Conservation (phyloP, 2,329 filamentous ascomycete genomes). For the Fusarium fracticaudum region DNA sequence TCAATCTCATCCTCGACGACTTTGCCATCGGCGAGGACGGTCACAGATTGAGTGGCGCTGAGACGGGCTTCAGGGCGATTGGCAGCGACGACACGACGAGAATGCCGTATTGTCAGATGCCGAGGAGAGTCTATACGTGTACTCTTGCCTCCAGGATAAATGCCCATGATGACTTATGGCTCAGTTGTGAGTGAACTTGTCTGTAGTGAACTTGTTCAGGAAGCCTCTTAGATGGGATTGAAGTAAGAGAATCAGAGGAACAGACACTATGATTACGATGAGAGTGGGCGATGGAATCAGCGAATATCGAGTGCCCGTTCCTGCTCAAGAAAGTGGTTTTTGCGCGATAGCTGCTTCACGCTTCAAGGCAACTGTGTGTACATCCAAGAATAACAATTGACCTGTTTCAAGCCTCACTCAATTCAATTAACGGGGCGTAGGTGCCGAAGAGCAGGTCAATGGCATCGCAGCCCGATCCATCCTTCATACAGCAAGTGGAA, state of each 20-base stretch:
- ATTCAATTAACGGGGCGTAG: neutral
- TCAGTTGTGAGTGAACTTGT: neutral
- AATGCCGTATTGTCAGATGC: constrained; percentile 15
- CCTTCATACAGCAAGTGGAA: neutral
- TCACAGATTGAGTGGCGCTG: neutral
- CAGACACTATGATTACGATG: neutral
- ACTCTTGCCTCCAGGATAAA: constrained; percentile 28
- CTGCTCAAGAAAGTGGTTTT: neutral
- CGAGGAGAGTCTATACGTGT: constrained; percentile 14
- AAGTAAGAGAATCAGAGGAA: fast-evolving
- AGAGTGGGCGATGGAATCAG: neutral
- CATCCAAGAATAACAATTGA: fast-evolving
- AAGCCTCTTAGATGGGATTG: fast-evolving
- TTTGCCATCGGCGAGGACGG: neutral
- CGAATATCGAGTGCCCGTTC: neutral
- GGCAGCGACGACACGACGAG: neutral
- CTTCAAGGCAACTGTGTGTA: fast-evolving
- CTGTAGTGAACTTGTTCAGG: fast-evolving
- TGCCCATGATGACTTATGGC: neutral
- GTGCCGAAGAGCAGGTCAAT: fast-evolving
- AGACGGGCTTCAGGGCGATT: neutral
- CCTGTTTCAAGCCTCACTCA: neutral
- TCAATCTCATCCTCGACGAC: neutral
- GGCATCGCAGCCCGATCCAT: neutral
- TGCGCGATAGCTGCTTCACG: neutral